Base-by-base conservation (phyloP, 345 rosid genomes). In the Anacardium occidentale region DNA sequence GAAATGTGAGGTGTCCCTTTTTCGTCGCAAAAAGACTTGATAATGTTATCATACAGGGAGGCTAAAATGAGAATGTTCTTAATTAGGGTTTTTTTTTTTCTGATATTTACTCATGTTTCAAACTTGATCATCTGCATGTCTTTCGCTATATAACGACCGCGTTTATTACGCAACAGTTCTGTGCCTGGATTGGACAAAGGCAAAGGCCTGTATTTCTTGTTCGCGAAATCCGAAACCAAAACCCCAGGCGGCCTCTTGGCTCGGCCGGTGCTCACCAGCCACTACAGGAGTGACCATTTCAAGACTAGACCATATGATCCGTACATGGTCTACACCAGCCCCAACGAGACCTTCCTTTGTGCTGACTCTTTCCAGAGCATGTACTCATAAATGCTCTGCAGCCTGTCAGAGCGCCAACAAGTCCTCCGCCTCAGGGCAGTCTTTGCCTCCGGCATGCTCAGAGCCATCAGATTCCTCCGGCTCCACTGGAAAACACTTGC, bases 391-490 rank as follows among this genome's bases (percentile, higher is more conserved):
- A 92, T 95, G 97, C 87, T 95, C 0, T 95, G 92, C 37, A 98
- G 99, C 25, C 87, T 95, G 13, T 81, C 88, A 32, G 89, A 89
- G 77, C 92, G 94, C 24, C 74, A 87, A 11, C 82, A 81, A 6
- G 98, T 95, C 25, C 94, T 95, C 67, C 91, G 99, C 1, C 88
- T 95, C 0, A 98, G 99, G 0, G 98, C 98, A 0, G 93, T 95
- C 6, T 94, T 92, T 47, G 98, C 99, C 71, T 95, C 99, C 0
- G 99, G 99, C 22, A 88, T 92, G 3, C 90, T 95, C 69, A 83
- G 97, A 13, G 97, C 99, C 69, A 90, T 95, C 67, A 79, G 90
- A 14, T 95, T 95, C 84, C 92, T 95, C 71, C 98, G 92, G 68
- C 84, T 92, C 42, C 80, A 92, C 69, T 95, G 98, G 96, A 69